Evolutionary conservation across 2,329 filamentous ascomycete genomes (phyloP), one percentile per base, ranked within the genome.

Genomic region (Fusarium irregulare): DNA sequence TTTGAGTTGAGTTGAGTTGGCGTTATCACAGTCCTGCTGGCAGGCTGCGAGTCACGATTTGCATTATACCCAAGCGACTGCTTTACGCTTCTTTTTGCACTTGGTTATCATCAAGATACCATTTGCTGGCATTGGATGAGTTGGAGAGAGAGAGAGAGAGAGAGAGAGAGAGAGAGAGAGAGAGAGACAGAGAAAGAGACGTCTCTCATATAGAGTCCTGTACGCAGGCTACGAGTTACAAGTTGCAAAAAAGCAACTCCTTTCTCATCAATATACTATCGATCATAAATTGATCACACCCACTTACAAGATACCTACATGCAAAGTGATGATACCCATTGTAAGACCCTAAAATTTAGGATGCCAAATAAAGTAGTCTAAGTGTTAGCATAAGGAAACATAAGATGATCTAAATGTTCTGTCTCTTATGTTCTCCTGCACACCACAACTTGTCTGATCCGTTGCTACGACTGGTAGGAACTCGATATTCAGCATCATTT

Each of bases 361-460:
- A n/a, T 37, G 34, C 10, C 9, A 11, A n/a, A 37, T 0, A 37
- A n/a, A 37, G 9, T 37, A 4, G 9, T 37, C 34, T n/a, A n/a
- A 37, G 18, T 37, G 32, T 37, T 4, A 7, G 6, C 18, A 37
- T n/a, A 37, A 37, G 16, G 2, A 18, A 37, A 18, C 9, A 18
- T n/a, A 18, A 37, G 3, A 6, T n/a, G 3, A n/a, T 5, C 18
- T 4, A n/a, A n/a, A 4, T 4, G 10, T n/a, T 37, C n/a, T 6
- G 34, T 37, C 34, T 11, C 18, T 37, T n/a, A 12, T n/a, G 34
- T 37, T 37, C 32, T 34, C n/a, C n/a, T n/a, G 4, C 14, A 16
- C 14, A 32, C 1, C 30, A 16, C 14, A 34, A 34, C 32, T 34
- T 4, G 32, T 34, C 14, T 16, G 32, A 4, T 18, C 32, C 1